Conservation (phyloP, 371 early-diverging fungal species). For the Mortierella sp. region DNA sequence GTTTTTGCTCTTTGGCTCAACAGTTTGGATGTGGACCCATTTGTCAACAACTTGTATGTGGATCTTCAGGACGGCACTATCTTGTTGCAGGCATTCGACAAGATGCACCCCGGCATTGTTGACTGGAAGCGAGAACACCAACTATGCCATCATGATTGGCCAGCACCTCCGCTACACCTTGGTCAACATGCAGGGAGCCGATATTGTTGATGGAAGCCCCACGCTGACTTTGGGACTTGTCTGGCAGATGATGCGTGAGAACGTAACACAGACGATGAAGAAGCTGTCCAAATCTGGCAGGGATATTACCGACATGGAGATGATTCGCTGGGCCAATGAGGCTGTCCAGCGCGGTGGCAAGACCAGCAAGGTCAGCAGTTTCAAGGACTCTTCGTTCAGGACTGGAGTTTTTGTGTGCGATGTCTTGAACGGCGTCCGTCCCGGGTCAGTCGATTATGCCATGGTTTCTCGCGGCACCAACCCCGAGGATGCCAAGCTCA, state of each 20-base stretch:
- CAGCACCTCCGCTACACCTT: slow-evolving; percentile 90
- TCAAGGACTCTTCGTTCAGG: slow-evolving; percentile 87
- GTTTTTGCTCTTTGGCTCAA: slow-evolving; percentile 97
- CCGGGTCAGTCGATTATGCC: slow-evolving; percentile 91
- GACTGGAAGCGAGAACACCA: slow-evolving; percentile 97
- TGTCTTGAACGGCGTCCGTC: slow-evolving; percentile 92
- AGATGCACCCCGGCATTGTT: slow-evolving; percentile 90
- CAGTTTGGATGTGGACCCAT: slow-evolving; percentile 94
- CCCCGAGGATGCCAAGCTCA: slow-evolving; percentile 89
- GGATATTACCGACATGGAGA: slow-evolving; percentile 91
- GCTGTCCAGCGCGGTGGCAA: slow-evolving; percentile 80
- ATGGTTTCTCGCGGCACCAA: slow-evolving; percentile 84
- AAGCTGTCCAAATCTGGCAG: slow-evolving; percentile 85
- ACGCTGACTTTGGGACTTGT: slow-evolving; percentile 90
- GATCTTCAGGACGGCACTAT: slow-evolving; percentile 88
- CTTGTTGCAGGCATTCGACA: slow-evolving; percentile 93
- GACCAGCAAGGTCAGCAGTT: slow-evolving; percentile 77
- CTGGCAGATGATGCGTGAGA: slow-evolving; percentile 98
- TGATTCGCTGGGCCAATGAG: slow-evolving; percentile 96
- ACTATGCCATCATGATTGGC: slow-evolving; percentile 91
- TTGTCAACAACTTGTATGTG: slow-evolving; percentile 92
- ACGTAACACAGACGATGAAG: slow-evolving; percentile 93
- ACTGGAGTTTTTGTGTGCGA: slow-evolving; percentile 91
- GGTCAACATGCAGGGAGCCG: slow-evolving; percentile 96
- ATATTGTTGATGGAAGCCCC: slow-evolving; percentile 92